Conservation (phyloP, 1,284 basidiomycete genomes). For the Phylloporus gajari region DNA sequence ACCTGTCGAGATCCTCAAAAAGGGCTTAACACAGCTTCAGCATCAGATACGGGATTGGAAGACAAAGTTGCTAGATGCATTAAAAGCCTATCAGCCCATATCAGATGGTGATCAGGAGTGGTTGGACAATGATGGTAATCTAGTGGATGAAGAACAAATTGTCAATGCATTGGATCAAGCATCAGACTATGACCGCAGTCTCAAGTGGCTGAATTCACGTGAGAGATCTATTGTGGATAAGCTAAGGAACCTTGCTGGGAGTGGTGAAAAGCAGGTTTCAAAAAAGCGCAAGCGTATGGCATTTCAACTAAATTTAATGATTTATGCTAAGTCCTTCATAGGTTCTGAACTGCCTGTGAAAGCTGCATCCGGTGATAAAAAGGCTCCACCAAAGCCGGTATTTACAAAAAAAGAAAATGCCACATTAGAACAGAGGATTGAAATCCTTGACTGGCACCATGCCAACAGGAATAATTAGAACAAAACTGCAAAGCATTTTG, state of each 20-base stretch:
- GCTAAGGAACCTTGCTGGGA: not conserved
- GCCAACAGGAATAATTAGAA: conserved; percentile 9
- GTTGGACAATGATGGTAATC: conserved; percentile 21
- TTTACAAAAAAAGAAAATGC: not conserved
- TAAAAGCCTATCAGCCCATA: conserved; percentile 8
- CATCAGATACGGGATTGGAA: conserved; percentile 5
- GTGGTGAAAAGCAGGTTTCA: not conserved
- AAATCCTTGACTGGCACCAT: conserved; percentile 21
- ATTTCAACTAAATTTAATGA: not conserved
- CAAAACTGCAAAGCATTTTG: too few species aligned
- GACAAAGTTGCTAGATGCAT: not conserved
- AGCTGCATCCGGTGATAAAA: not conserved
- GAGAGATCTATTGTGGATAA: conserved; percentile 15
- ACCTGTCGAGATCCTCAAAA: conserved; percentile 16
- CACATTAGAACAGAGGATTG: conserved; percentile 8
- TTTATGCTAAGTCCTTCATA: not conserved
- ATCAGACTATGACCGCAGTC: conserved; percentile 14
- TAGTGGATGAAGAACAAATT: conserved; percentile 21
- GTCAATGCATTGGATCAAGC: conserved; percentile 6
- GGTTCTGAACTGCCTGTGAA: not conserved
- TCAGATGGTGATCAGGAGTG: conserved; percentile 19
- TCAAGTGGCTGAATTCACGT: conserved; percentile 5
- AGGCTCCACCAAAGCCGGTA: not conserved
- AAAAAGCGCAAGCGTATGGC: conserved; percentile 13
- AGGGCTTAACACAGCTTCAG: conserved; percentile 11